Evolutionary conservation across 192 early-diverging fungal genomes (phyloP).

Genomic region (Gigaspora rosea): DNA sequence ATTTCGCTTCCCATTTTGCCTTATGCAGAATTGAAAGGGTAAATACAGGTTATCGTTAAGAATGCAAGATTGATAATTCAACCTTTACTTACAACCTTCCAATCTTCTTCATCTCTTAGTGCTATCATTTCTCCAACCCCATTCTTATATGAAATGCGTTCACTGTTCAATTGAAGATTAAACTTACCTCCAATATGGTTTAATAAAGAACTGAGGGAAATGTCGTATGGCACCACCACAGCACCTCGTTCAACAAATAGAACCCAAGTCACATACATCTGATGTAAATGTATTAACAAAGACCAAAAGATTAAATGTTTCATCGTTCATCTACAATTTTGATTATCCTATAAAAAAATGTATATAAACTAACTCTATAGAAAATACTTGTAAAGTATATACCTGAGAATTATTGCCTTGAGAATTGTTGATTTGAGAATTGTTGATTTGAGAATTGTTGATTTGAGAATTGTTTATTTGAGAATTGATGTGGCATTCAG

Average conservation of each 20-base stretch:
- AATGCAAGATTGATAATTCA: too few species aligned
- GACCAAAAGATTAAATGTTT: not conserved
- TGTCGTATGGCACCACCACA: not conserved
- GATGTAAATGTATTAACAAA: not conserved
- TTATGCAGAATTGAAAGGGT: too few species aligned
- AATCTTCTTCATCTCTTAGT: conserved; percentile 29
- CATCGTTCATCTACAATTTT: too few species aligned
- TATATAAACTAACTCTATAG: too few species aligned
- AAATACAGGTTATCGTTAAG: too few species aligned
- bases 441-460: not conserved
- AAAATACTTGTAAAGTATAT: too few species aligned
- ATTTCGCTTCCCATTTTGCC: conserved; percentile 39
- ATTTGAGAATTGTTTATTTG: not conserved
- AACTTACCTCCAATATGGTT: not conserved
- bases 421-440: not conserved
- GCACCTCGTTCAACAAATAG: conserved; percentile 11
- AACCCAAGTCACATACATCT: conserved; percentile 5
- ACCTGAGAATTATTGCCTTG: too few species aligned
- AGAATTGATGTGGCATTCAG: not conserved
- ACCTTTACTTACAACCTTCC: not conserved
- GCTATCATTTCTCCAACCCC: not conserved
- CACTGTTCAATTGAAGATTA: not conserved
- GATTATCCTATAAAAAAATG: too few species aligned
- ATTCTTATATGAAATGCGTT: conserved; percentile 14
- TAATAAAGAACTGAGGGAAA: not conserved